phyloP scores from a whole-genome alignment of 2,329 filamentous ascomycete species.

The Samsoniella hepiali region DNA sequence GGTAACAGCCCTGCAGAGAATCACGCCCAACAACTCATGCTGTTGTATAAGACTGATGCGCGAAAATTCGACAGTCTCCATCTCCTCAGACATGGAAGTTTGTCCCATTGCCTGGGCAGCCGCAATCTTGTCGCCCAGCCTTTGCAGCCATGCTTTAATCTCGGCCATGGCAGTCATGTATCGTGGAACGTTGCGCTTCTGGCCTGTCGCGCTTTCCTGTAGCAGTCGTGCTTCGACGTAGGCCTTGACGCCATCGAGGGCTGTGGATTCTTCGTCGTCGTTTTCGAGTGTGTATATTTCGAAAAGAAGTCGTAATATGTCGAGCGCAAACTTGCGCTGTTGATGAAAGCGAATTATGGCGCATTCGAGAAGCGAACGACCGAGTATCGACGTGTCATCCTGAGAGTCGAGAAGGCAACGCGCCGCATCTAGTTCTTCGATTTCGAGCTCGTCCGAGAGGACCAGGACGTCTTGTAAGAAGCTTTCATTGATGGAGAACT shows the following conservation, averaged over 20 bases:
- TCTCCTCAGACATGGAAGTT: constrained; percentile 55
- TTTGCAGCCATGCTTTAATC: constrained; percentile 73
- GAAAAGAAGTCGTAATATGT: constrained; percentile 77
- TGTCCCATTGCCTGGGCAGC: constrained; percentile 73
- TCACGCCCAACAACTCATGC: constrained; percentile 82
- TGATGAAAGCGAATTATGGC: constrained; percentile 87
- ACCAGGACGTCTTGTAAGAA: constrained; percentile 81
- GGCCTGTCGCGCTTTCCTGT: constrained; percentile 35
- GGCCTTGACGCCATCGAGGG: constrained; percentile 33
- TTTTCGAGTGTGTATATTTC: constrained; percentile 57
- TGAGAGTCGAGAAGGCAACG: constrained; percentile 71
- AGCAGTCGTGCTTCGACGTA: constrained; percentile 35
- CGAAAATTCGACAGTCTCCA: constrained; percentile 78
- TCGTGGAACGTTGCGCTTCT: constrained; percentile 65
- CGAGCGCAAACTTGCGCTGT: constrained; percentile 75
- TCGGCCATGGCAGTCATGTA: constrained; percentile 74
- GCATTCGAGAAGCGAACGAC: constrained; percentile 70
- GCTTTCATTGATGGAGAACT: constrained; percentile 79
- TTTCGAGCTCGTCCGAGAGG: constrained; percentile 80
- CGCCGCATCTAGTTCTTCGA: constrained; percentile 86
- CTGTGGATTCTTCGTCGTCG: constrained; percentile 52
- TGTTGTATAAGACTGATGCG: constrained; percentile 78
- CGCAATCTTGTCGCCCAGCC: constrained; percentile 71
- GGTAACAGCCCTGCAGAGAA: constrained; percentile 75
- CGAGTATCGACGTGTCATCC: constrained; percentile 64